A percentile compares a stretch with the other conserved stretches of the same genome.
These are phyloP conservation scores for Emmonsia crescens DNA, from an alignment of 2,329 filamentous ascomycete genomes.

Conservation along the genomic window DNA sequence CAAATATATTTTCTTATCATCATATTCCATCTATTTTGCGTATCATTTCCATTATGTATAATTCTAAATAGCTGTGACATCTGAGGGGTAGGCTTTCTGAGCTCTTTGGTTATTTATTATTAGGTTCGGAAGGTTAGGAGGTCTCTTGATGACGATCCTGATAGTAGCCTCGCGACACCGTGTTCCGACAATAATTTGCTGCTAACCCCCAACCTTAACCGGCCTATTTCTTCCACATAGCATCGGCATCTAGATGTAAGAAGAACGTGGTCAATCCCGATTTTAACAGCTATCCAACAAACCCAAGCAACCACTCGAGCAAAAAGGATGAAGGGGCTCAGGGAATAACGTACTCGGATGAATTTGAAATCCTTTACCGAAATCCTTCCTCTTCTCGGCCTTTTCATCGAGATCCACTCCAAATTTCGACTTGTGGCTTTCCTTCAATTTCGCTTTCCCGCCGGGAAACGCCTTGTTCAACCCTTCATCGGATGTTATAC, in stretches of 20 bases:
- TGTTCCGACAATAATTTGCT: not conserved
- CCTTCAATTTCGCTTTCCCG: constrained; percentile 30
- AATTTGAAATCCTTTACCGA: constrained; percentile 13
- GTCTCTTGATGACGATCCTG: not conserved
- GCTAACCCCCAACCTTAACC: not conserved
- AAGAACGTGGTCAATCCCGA: not conserved
- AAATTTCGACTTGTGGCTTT: constrained; percentile 45
- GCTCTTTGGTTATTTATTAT: not conserved
- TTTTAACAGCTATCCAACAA: not conserved
- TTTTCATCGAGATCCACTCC: constrained; percentile 43
- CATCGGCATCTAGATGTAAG: constrained; percentile 24
- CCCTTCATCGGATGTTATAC: constrained; percentile 32
- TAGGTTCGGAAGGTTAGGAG: no score
- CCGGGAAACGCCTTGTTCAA: constrained; percentile 17
- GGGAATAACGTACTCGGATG: constrained; percentile 24
- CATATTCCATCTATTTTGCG: not conserved
- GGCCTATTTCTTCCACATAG: constrained; percentile 17
- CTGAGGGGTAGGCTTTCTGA: not conserved
- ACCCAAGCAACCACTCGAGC: constrained; percentile 3
- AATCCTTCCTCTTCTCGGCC: constrained; percentile 40
- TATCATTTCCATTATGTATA: not conserved
- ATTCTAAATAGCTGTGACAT: not conserved
- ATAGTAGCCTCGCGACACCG: not conserved
- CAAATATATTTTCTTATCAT: not conserved
- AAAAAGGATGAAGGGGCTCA: not conserved